Evolutionary conservation across 176 grass and related monocot genomes (phyloP).

Genomic region (Oryza australiensis): DNA sequence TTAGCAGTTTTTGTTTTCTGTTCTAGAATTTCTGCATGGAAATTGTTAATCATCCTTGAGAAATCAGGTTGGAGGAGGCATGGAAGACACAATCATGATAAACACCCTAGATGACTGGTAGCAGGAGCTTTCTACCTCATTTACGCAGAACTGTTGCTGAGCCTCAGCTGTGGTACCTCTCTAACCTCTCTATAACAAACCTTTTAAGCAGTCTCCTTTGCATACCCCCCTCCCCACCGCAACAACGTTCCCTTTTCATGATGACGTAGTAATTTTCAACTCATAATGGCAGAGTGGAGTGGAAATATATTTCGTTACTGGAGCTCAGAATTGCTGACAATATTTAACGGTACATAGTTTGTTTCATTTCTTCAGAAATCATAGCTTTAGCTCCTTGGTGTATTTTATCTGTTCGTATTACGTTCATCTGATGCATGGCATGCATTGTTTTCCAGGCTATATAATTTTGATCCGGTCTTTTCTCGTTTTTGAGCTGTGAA

Average conservation of each 20-base stretch:
- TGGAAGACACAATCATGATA: slow-evolving; percentile 44
- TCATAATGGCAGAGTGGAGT: slow-evolving; percentile 48
- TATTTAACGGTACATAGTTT: slow-evolving; percentile 27
- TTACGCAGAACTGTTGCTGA: background rate
- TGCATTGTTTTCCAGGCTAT: slow-evolving; percentile 29
- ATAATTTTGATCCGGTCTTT: slow-evolving; percentile 23
- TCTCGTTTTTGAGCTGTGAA: slow-evolving; percentile 28
- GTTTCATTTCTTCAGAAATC: background rate
- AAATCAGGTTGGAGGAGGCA: slow-evolving; percentile 46
- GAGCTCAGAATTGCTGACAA: slow-evolving; percentile 45
- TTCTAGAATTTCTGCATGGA: background rate
- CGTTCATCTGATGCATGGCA: slow-evolving; percentile 14
- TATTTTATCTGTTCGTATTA: background rate
- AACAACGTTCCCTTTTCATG: slow-evolving; percentile 17
- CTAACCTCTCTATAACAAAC: background rate
- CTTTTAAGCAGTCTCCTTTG: background rate
- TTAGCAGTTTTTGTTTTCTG: background rate
- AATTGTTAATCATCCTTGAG: slow-evolving; percentile 22
- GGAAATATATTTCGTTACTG: slow-evolving; percentile 47
- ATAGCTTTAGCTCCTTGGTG: background rate
- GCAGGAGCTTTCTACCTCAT: slow-evolving; percentile 9
- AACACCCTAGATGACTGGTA: slow-evolving; percentile 24
- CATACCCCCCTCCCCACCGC: background rate
- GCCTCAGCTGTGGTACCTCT: slow-evolving; percentile 2
- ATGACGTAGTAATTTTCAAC: slow-evolving; percentile 4